Evolutionary conservation across 495 filamentous ascomycete genomes (phyloP), one percentile per base, ranked within the genome.

Genomic region (Xylaria scruposa): DNA sequence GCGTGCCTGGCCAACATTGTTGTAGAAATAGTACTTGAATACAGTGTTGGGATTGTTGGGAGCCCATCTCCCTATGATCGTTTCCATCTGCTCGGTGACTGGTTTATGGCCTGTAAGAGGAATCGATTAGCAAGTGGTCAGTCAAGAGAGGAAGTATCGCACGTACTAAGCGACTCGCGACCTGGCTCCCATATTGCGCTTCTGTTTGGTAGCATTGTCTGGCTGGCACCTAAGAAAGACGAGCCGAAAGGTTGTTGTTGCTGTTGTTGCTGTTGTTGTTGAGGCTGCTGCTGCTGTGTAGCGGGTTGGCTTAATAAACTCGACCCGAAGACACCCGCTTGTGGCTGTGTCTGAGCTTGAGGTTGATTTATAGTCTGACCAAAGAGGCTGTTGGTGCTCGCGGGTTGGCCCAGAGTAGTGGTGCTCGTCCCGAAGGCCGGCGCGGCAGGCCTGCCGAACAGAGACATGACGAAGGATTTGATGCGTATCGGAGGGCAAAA

Each of bases 11-110:
- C 90, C 89, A 67, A 97, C 93, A 73, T 91, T 87, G 82, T 99
- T 98, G 84, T 98, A 99, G 79, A 98, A 92, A 79, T 99, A 98
- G 67, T 91, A 85, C 76, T 94, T 91, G 83, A 99, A 97, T 6
- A 88, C 90, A 70, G 93, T 97, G 71, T 88, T 85, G 13, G 87
- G 88, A 76, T 85, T 89, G 9, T 83, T 79, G 1, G 93, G 88
- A 73, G 94, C 87, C 96, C 96, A 99, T 85, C 97, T 97, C 44
- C 91, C 85, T 53, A 88, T 85, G 70, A 98, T 86, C 26, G 91
- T 86, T 65, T 88, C 81, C 63, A 98, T 94, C 81, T 98, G 95
- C 72, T 97, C 93, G 19, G 90, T 88, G 17, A 97, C 90, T 29
- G 93, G 89, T 75, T 94, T 95, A 76, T 96, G 93, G 64, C 75